phyloP scores from a whole-genome alignment of 306 rosid genomes.

The Prunus campanulata region DNA sequence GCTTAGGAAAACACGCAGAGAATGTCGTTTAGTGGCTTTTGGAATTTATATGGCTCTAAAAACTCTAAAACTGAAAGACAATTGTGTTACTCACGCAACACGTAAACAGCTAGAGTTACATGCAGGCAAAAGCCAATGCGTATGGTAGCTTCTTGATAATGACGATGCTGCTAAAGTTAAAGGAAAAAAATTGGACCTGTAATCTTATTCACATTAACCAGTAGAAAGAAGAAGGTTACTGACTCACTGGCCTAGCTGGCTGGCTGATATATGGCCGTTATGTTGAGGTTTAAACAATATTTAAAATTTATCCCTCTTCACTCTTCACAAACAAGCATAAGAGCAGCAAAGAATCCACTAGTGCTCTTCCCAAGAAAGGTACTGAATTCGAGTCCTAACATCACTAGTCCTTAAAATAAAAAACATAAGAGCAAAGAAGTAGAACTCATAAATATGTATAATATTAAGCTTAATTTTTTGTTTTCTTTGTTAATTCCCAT shows the following conservation, averaged over 20 bases:
- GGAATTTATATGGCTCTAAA: not conserved
- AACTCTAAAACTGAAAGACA: not conserved
- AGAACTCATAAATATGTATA: no score
- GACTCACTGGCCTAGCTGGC: not conserved
- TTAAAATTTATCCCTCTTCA: not conserved
- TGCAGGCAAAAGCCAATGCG: not conserved
- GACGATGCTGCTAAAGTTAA: not conserved
- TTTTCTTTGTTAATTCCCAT: no score
- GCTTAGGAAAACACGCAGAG: not conserved
- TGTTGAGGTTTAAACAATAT: no score
- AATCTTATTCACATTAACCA: not conserved
- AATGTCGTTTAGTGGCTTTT: not conserved
- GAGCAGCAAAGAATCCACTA: no score
- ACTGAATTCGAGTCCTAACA: fast-evolving
- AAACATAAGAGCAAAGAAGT: no score
- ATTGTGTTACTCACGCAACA: not conserved
- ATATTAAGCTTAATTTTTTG: no score
- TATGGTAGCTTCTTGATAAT: not conserved
- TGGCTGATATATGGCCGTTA: not conserved
- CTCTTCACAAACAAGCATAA: not conserved
- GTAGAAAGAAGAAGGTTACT: not conserved
- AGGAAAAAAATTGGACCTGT: not conserved
- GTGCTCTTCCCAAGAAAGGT: fast-evolving
- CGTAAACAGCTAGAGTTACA: not conserved
- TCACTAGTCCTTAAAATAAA: no score